Base-by-base conservation (phyloP, 2,329 filamentous ascomycete genomes). In the Alternaria gaisen region DNA sequence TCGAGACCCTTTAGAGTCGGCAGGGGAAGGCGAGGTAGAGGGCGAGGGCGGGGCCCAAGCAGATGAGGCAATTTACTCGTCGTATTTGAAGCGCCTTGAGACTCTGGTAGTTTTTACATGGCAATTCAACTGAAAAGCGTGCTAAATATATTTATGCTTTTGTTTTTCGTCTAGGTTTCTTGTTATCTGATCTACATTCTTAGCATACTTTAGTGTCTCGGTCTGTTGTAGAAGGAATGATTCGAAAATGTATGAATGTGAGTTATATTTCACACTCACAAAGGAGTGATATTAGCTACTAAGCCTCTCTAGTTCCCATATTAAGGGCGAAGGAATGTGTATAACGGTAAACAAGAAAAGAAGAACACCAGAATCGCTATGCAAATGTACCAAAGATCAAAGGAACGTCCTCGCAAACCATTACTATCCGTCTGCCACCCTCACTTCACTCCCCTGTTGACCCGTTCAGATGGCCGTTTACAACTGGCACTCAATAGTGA, bases 401-500 rank as follows among this genome's bases (percentile, higher is more conserved):
- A 36, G 7, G 50, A 54, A 42, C 22, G 36, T 55, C 20, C 18
- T 24, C 18, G 26, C 42, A 7, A 5, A 34, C 2, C 48, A 32
- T 44, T 30, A 18, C n/a, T 16, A 11, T 42, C 46, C 24, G 16
- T 38, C 5, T 18, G 28, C 30, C 28, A 16, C 30, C 14, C 26
- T 28, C 10, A 42, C 5, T 7, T 20, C 34, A n/a, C 16, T n/a
- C 5, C n/a, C 12, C 36, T 40, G 28, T 20, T 22, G 14, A 16
- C 4, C 28, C 11, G 11, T 16, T 32, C 1, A 34, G 28, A 48
- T 42, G 28, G 44, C 28, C 34, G 20, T 20, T 43, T 60, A 65
- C 24, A 50, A 32, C 28, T 56, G 24, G 42, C 66, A 67, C 26
- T 47, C 20, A 10, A 68, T 47, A 11, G 44, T 60, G 34, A 65